Evolutionary conservation across 495 filamentous ascomycete genomes (phyloP).

Genomic region (Tuber borchii): DNA sequence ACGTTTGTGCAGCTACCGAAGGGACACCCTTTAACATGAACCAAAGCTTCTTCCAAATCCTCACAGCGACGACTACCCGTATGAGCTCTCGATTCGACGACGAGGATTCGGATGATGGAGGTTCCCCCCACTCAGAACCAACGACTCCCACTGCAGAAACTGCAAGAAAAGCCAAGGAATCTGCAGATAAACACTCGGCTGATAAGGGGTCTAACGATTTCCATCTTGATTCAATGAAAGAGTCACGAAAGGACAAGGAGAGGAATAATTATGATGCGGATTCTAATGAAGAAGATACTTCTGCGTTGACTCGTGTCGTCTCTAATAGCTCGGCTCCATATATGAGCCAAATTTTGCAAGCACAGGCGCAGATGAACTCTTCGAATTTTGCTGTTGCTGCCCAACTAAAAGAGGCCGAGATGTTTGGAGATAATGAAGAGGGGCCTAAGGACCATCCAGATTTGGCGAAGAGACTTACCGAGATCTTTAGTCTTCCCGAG

Average conservation of each 20-base stretch:
- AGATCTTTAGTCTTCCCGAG: constrained; percentile 80
- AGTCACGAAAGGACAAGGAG: constrained; percentile 24
- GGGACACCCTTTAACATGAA: constrained; percentile 61
- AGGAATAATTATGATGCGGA: constrained; percentile 33
- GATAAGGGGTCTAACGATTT: constrained; percentile 17
- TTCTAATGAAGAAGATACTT: constrained; percentile 5
- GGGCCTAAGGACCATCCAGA: constrained; percentile 36
- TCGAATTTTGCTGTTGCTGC: constrained; percentile 45
- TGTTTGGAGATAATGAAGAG: constrained; percentile 42
- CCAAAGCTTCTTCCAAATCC: constrained; percentile 88
- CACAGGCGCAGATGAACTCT: constrained; percentile 59
- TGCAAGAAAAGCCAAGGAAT: constrained; percentile 2
- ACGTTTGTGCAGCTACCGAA: constrained; percentile 35
- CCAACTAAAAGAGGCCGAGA: constrained; percentile 50
- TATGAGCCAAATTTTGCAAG: constrained; percentile 76
- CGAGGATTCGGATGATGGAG: constrained; percentile 69
- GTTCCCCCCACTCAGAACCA: constrained; percentile 36
- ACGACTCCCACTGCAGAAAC: constrained; percentile 9
- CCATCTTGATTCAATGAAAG: constrained; percentile 28
- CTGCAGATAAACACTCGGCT: background rate
- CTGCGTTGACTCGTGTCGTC: background rate
- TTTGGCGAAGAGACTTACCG: constrained; percentile 67
- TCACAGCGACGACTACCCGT: constrained; percentile 80
- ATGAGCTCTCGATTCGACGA: constrained; percentile 76
- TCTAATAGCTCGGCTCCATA: constrained; percentile 53